phyloP scores from a whole-genome alignment of 2,329 filamentous ascomycete genomes.

The Scedosporium aurantiacum region DNA sequence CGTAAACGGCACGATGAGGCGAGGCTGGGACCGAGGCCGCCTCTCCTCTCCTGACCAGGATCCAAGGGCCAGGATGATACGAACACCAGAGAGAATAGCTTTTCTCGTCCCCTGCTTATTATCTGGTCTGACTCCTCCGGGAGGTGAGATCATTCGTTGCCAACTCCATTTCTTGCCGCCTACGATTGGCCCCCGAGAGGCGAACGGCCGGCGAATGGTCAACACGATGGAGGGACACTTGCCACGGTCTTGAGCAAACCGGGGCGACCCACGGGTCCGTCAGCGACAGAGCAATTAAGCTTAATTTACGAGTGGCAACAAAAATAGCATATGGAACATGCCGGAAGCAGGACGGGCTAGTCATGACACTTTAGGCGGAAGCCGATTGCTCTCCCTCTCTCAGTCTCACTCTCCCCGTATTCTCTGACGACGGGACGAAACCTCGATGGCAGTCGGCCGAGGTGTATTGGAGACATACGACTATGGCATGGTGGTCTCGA shows the following conservation, averaged over 20 bases:
- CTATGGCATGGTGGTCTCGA: too few relatives aligned
- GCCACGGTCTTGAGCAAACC: background rate
- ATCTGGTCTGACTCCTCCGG: background rate
- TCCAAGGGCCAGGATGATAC: background rate
- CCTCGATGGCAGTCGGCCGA: too few relatives aligned
- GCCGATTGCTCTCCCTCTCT: background rate
- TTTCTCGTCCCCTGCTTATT: background rate
- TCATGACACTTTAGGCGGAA: background rate
- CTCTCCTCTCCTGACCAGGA: background rate
- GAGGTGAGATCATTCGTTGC: too few relatives aligned
- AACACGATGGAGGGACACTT: background rate
- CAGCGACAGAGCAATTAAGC: constrained; percentile 4
- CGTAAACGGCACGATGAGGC: background rate
- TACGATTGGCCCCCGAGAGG: too few relatives aligned
- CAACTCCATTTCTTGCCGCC: background rate
- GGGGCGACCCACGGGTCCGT: background rate
- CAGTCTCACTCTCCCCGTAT: background rate
- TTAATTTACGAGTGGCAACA: constrained; percentile 7
- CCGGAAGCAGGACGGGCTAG: background rate
- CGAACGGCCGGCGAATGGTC: background rate
- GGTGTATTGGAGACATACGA: too few relatives aligned
- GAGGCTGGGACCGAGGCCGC: background rate
- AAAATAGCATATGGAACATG: constrained; percentile 3
- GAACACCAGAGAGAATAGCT: background rate
- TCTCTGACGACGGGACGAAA: too few relatives aligned